Base-by-base conservation (phyloP, 495 filamentous ascomycete species). In the Annulohypoxylon bovei region DNA sequence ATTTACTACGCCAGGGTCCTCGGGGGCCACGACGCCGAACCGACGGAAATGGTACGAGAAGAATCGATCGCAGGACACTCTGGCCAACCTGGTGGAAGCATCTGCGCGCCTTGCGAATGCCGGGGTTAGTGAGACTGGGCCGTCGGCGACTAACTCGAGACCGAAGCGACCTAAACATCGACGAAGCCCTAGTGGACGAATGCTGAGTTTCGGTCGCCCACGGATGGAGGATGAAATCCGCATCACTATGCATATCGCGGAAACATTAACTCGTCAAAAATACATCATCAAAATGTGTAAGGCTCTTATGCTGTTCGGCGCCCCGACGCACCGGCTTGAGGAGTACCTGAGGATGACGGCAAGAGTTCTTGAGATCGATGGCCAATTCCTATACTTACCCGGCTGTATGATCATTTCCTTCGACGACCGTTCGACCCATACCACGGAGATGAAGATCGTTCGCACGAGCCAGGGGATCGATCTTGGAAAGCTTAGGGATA, bases 351-450 rank as follows among this genome's bases (percentile, higher is more conserved):
- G 85, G 59, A 97, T 94, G 93, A 92, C 92, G 12, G 90, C 94
- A 25, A 87, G 92, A 2, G 92, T 96, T 4, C 85, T 98, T 46
- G 91, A 95, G 77, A 94, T 98, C 49, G 92, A 97, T 65, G 92
- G 90, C 42, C 93, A 97, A 65, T 98, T 97, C 72, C 80, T 97
- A 42, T 98, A 97, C 75, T 89, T 97, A 22, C 95, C 95, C 1
- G 93, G 93, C 18, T 96, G 92, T 73, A 98, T 98, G 95, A 92
- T 98, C 66, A 90, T 97, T 64, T 93, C 93, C 4, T 98, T 98
- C 74, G 95, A 97, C 73, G 95, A 98, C 79, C 84, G 87, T 23
- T 86, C 89, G 23, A 96, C 93, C 7, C 94, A 97, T 74, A 97
- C 95, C 7, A 93, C 94, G 6, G 95, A 97, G 77, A 92, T 98